Evolutionary conservation across 2,329 filamentous ascomycete genomes (phyloP).

Genomic region (Botrytis elliptica): DNA sequence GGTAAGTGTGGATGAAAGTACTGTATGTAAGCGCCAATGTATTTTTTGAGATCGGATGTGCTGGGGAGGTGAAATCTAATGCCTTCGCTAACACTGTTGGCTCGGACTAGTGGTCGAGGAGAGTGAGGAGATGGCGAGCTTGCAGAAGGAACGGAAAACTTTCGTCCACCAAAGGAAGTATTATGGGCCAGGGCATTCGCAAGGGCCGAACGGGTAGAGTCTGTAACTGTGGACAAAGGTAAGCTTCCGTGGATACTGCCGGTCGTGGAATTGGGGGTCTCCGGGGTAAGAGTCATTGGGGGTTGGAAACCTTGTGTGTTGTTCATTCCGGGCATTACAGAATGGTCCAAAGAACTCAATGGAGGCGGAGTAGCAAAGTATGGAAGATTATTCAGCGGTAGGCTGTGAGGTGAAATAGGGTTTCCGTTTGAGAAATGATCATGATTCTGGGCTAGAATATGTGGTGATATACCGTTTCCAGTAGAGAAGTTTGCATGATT

Average conservation of each 20-base stretch:
- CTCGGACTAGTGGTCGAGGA: slow-evolving; percentile 49
- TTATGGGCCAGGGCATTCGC: slow-evolving; percentile 58
- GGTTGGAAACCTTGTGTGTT: slow-evolving; percentile 59
- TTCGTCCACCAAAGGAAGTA: slow-evolving; percentile 56
- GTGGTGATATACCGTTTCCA: slow-evolving; percentile 70
- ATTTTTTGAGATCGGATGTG: slow-evolving; percentile 83
- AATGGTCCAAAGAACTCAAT: slow-evolving; percentile 71
- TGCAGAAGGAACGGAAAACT: slow-evolving; percentile 61
- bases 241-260: slow-evolving; percentile 56
- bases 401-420: slow-evolving; percentile 62
- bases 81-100: slow-evolving; percentile 51
- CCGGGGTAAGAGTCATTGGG: slow-evolving; percentile 67
- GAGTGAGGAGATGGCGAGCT: slow-evolving; percentile 51
- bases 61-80: slow-evolving; percentile 65
- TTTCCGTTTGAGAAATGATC: slow-evolving; percentile 71
- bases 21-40: slow-evolving; percentile 83
- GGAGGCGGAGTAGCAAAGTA: slow-evolving; percentile 79
- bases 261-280: slow-evolving; percentile 70
- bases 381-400: slow-evolving; percentile 70
- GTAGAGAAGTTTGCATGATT: slow-evolving; percentile 64
- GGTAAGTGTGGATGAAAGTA: slow-evolving; percentile 94
- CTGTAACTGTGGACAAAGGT: slow-evolving; percentile 63
- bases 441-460: slow-evolving; percentile 55
- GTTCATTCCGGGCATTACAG: slow-evolving; percentile 64
- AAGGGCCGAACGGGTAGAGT: slow-evolving; percentile 61